Evolutionary conservation across 768 basidiomycete species (phyloP).

Genomic region (Stropharia rugosoannulata): DNA sequence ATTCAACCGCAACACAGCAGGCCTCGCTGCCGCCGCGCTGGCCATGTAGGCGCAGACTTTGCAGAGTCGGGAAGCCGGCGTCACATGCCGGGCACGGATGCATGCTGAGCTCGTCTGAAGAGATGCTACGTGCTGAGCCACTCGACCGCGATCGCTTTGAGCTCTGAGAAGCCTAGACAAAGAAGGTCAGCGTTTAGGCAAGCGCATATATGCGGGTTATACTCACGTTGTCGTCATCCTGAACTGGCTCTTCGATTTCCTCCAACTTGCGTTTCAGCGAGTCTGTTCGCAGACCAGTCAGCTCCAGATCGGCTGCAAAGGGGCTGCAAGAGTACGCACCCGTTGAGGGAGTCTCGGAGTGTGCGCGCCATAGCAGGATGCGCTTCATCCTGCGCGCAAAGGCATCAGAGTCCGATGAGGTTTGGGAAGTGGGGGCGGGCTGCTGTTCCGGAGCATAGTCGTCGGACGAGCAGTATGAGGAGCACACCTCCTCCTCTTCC

Average conservation of each 20-base stretch:
- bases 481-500: slow-evolving; percentile 37
- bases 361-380: slow-evolving; percentile 71
- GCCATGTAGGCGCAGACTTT: slow-evolving; percentile 63
- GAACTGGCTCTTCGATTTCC: slow-evolving; percentile 28
- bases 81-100: slow-evolving; percentile 80
- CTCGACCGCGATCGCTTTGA: slow-evolving; percentile 58
- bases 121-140: slow-evolving; percentile 28
- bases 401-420: slow-evolving; percentile 37
- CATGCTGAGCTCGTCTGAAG: slow-evolving; percentile 40
- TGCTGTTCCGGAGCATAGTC: slow-evolving; percentile 35
- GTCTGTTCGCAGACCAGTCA: slow-evolving; percentile 1
- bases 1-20: slow-evolving; percentile 72
- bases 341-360: slow-evolving; percentile 35
- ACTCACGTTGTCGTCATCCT: slow-evolving; percentile 40
- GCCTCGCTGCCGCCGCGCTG: slow-evolving; percentile 53
- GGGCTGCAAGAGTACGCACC: slow-evolving; percentile 30
- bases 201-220: slow-evolving; percentile 3
- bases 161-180: slow-evolving; percentile 44
- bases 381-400: slow-evolving; percentile 59
- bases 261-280: slow-evolving; percentile 53
- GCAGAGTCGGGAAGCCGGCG: slow-evolving; percentile 57
- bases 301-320: neutral
- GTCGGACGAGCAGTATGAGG: slow-evolving; percentile 76
- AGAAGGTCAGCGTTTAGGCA: slow-evolving; percentile 16
- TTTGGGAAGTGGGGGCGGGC: slow-evolving; percentile 26